Conservation (phyloP, 495 filamentous ascomycete species). For the Aspergillus incahuasiensis region DNA sequence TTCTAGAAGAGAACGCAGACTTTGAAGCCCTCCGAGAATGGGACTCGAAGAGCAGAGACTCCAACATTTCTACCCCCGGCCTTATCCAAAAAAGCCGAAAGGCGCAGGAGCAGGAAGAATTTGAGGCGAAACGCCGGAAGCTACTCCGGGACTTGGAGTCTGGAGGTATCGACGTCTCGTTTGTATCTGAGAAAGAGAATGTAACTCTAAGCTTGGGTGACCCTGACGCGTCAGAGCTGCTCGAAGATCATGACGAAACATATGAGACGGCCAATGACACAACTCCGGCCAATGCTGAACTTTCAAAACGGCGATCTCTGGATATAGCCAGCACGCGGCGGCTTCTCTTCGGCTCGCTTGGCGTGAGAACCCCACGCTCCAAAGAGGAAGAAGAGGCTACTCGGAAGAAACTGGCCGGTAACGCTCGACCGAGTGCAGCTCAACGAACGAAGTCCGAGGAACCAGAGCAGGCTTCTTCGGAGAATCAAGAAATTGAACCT, state of each 20-base stretch:
- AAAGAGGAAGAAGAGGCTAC: slow-evolving; percentile 62
- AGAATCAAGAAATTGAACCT: slow-evolving; percentile 21
- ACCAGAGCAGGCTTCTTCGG: slow-evolving; percentile 15
- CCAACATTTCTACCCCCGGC: slow-evolving; percentile 20
- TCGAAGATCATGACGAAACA: slow-evolving; percentile 18
- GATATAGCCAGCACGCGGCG: slow-evolving; percentile 63
- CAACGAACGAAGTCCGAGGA: slow-evolving; percentile 6
- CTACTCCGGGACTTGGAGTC: slow-evolving; percentile 47
- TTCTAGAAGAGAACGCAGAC: slow-evolving; percentile 45
- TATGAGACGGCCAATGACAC: slow-evolving; percentile 16
- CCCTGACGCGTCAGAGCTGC: slow-evolving; percentile 2
- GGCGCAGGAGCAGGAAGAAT: slow-evolving; percentile 29
- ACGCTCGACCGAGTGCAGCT: slow-evolving; percentile 22
- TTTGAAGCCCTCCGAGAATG: slow-evolving; percentile 42
- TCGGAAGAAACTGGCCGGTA: slow-evolving; percentile 49
- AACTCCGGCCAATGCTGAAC: slow-evolving; percentile 16
- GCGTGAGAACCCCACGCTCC: slow-evolving; percentile 59
- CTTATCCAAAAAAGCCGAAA: slow-evolving; percentile 20
- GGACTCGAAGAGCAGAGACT: slow-evolving; percentile 28
- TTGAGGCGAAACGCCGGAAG: slow-evolving; percentile 48
- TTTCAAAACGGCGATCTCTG: slow-evolving; percentile 42
- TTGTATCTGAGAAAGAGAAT: slow-evolving; percentile 33
- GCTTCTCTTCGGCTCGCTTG: slow-evolving; percentile 69
- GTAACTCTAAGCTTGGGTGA: slow-evolving; percentile 17
- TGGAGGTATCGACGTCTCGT: slow-evolving; percentile 48